Evolutionary conservation across 306 rosid genomes (phyloP).

Genomic region (Ziziphus jujuba): DNA sequence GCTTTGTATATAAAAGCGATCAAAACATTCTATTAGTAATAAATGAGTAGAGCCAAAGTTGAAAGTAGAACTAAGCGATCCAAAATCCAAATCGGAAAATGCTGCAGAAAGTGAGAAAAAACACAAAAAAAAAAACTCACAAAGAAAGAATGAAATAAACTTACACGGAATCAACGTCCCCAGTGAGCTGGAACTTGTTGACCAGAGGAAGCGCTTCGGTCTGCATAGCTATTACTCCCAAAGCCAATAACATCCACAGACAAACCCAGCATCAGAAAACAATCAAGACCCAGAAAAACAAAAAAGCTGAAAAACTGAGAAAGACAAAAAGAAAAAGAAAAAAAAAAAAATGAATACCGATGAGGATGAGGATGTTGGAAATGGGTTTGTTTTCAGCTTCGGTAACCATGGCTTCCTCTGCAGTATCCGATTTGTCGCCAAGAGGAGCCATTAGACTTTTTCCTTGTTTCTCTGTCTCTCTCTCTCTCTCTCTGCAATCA

Average conservation of each 20-base stretch:
- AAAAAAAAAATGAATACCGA: conserved; percentile 42
- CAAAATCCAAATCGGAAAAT: conserved; percentile 9
- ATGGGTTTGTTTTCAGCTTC: conserved; percentile 42
- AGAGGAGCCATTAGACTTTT: conserved; percentile 38
- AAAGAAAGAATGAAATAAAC: conserved; percentile 23
- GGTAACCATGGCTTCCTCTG: conserved; percentile 42
- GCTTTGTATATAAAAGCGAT: neutral
- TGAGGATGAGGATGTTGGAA: conserved; percentile 64
- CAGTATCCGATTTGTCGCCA: conserved; percentile 43
- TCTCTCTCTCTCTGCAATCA: neutral
- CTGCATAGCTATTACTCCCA: conserved; percentile 75
- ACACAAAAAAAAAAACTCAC: neutral
- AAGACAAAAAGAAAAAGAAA: neutral
- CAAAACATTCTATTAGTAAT: neutral
- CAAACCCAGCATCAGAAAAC: too few species aligned
- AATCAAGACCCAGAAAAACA: neutral
- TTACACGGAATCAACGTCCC: conserved; percentile 59
- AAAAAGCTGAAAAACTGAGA: neutral
- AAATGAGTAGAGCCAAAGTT: neutral
- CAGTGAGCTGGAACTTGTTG: conserved; percentile 64
- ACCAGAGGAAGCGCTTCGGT: conserved; percentile 90
- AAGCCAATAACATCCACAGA: neutral
- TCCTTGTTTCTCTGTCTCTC: neutral
- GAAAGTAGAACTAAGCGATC: conserved; percentile 1
- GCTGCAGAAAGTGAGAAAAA: neutral